Conservation (phyloP, 176 grass and related monocot species). For the Musa beccarii region DNA sequence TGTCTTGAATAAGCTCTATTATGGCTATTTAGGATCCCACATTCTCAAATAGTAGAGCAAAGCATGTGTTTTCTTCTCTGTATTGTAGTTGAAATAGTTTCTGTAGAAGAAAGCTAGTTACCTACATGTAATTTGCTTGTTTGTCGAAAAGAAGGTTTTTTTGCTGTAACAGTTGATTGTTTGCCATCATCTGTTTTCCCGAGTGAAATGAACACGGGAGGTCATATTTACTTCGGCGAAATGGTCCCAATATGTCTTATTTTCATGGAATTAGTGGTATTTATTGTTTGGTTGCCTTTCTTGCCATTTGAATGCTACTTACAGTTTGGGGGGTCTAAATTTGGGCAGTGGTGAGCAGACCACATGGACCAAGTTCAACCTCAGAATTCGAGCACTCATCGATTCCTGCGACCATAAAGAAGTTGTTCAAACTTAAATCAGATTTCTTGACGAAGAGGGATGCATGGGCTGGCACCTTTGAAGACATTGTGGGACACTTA, state of each 20-base stretch:
- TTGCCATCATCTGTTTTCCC: too few relatives aligned
- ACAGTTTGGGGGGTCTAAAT: neutral
- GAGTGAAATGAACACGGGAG: too few relatives aligned
- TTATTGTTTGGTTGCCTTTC: neutral
- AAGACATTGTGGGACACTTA: slow-evolving; percentile 48
- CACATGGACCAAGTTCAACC: slow-evolving; percentile 37
- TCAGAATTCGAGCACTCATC: slow-evolving; percentile 93
- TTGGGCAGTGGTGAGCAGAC: slow-evolving; percentile 38
- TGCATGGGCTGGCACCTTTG: slow-evolving; percentile 89
- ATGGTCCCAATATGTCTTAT: neutral
- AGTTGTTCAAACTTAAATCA: slow-evolving; percentile 64
- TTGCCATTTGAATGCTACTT: neutral
- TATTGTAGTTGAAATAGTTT: too few relatives aligned
- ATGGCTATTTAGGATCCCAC: too few relatives aligned
- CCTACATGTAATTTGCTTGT: too few relatives aligned
- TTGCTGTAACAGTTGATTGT: too few relatives aligned
- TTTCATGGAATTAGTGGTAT: neutral
- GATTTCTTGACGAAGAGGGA: slow-evolving; percentile 78
- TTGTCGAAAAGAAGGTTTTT: too few relatives aligned
- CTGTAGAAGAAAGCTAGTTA: too few relatives aligned
- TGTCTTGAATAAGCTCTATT: neutral
- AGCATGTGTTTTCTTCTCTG: too few relatives aligned
- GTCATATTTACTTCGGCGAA: too few relatives aligned
- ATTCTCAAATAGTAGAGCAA: neutral
- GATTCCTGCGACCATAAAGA: slow-evolving; percentile 84